A percentile compares a stretch with the other conserved stretches of the same genome.
Conservation (phyloP, 495 filamentous ascomycete species). For the Parathielavia hyrcaniae region DNA sequence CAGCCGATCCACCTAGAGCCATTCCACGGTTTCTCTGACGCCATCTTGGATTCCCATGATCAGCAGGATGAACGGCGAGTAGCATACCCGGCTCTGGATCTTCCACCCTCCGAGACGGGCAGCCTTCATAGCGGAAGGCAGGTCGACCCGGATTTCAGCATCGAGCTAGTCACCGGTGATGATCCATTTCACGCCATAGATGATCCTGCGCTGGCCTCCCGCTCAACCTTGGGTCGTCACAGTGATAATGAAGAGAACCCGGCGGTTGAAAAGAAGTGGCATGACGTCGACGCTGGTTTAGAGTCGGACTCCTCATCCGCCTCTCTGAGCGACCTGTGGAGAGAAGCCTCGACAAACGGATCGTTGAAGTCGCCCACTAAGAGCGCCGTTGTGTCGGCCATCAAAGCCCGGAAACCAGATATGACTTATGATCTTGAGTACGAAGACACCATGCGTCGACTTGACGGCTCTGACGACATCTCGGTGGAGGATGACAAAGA, state of each 20-base stretch:
- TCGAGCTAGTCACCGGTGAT: conserved; percentile 19
- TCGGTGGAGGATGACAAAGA: conserved; percentile 6
- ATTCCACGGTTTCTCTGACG: conserved; percentile 29
- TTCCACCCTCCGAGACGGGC: conserved; percentile 28
- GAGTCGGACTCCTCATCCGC: conserved; percentile 28
- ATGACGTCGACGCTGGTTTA: not conserved
- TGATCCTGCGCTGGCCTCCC: conserved; percentile 3
- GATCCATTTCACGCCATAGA: conserved; percentile 24
- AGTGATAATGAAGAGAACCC: conserved; percentile 11
- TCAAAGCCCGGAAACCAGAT: conserved; percentile 22
- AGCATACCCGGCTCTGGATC: conserved; percentile 16
- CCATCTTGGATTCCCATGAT: conserved; percentile 6
- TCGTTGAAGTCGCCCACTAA: conserved; percentile 23
- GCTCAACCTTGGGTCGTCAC: not conserved
- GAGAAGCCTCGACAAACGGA: conserved; percentile 26
- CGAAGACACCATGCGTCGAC: conserved; percentile 32
- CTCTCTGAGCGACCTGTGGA: conserved; percentile 37
- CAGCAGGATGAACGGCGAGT: conserved; percentile 9
- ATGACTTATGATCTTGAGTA: conserved; percentile 28
- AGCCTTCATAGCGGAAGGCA: conserved; percentile 39
- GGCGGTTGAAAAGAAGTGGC: not conserved
- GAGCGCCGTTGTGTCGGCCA: conserved; percentile 12
- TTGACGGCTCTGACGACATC: conserved; percentile 25
- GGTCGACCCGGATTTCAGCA: conserved; percentile 31
- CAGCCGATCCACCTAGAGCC: conserved; percentile 27